These are phyloP conservation scores for Millerago galiae DNA, from an alignment of 805 yeast genomes.

Conservation along the genomic window DNA sequence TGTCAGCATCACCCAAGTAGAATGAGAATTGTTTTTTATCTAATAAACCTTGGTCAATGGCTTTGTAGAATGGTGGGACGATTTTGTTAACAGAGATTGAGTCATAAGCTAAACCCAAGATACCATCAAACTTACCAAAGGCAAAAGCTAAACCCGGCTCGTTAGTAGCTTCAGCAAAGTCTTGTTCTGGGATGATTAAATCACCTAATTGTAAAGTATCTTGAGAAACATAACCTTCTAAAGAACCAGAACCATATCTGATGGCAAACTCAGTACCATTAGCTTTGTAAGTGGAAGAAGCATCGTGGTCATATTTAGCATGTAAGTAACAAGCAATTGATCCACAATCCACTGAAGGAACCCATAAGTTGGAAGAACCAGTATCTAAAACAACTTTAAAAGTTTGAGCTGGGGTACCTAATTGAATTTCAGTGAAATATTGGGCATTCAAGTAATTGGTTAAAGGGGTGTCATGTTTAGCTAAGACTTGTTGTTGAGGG, in stretches of 20 bases:
- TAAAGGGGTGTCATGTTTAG: slow-evolving; percentile 72
- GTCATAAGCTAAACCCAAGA: slow-evolving; percentile 90
- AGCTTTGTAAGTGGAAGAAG: slow-evolving; percentile 76
- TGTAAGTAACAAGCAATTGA: slow-evolving; percentile 95
- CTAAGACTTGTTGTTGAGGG: slow-evolving; percentile 24
- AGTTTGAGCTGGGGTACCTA: slow-evolving; percentile 91
- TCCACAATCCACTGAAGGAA: slow-evolving; percentile 82
- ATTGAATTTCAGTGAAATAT: slow-evolving; percentile 82
- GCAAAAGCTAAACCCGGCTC: slow-evolving; percentile 99
- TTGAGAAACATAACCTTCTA: slow-evolving; percentile 88
- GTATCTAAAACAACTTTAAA: slow-evolving; percentile 95
- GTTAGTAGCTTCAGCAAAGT: slow-evolving; percentile 93
- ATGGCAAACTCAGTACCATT: slow-evolving; percentile 85
- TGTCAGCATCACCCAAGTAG: slow-evolving; percentile 74
- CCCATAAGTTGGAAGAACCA: slow-evolving; percentile 96
- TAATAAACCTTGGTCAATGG: slow-evolving; percentile 71
- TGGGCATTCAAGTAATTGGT: slow-evolving; percentile 95
- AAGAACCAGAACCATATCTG: slow-evolving; percentile 87
- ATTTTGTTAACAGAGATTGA: slow-evolving; percentile 82
- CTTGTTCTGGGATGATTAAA: slow-evolving; percentile 79
- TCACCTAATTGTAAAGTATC: slow-evolving; percentile 80
- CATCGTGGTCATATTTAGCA: slow-evolving; percentile 77
- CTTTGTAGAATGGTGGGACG: slow-evolving; percentile 93
- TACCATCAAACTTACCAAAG: slow-evolving; percentile 98
- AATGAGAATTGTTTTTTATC: slow-evolving; percentile 86